Conservation (phyloP, 768 basidiomycete genomes). For the Tephrocybe sp. region DNA sequence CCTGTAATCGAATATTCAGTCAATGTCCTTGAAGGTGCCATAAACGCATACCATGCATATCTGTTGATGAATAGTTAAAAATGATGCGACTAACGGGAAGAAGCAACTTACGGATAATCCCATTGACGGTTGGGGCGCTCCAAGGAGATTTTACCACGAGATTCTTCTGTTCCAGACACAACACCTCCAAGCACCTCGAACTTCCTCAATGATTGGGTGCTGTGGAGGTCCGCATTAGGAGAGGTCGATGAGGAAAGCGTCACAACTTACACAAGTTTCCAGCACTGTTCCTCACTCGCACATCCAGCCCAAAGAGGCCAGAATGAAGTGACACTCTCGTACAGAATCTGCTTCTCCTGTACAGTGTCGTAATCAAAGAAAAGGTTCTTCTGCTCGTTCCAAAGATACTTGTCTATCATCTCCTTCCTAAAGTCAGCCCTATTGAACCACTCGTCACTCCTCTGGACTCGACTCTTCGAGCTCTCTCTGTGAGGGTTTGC, state of each 20-base stretch:
- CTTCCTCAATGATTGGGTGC: slow-evolving; percentile 84
- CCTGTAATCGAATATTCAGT: slow-evolving; percentile 37
- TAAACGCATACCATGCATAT: slow-evolving; percentile 57
- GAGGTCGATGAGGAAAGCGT: slow-evolving; percentile 1
- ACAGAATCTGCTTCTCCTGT: slow-evolving; percentile 85
- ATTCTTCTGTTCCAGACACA: slow-evolving; percentile 95
- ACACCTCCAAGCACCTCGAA: slow-evolving; percentile 96
- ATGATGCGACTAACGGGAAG: slow-evolving; percentile 11
- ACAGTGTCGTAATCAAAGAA: slow-evolving; percentile 98
- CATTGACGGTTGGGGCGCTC: slow-evolving; percentile 98
- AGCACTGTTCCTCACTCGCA: slow-evolving; percentile 92
- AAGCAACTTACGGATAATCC: slow-evolving; percentile 83
- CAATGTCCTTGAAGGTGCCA: slow-evolving; percentile 1
- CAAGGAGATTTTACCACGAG: slow-evolving; percentile 91
- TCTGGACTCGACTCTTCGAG: slow-evolving; percentile 60
- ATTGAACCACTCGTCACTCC: slow-evolving; percentile 89
- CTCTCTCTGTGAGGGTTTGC: slow-evolving; percentile 58
- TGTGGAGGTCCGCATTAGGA: slow-evolving; percentile 31
- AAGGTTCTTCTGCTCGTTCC: slow-evolving; percentile 93
- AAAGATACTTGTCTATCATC: slow-evolving; percentile 90
- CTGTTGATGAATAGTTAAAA: slow-evolving; percentile 29
- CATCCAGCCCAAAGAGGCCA: slow-evolving; percentile 98
- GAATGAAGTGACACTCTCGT: slow-evolving; percentile 95
- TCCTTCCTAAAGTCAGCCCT: slow-evolving; percentile 81
- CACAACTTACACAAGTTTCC: slow-evolving; percentile 81